These are phyloP conservation scores for Suhomyces prunicola DNA, from an alignment of 805 yeast species.

Conservation along the genomic window DNA sequence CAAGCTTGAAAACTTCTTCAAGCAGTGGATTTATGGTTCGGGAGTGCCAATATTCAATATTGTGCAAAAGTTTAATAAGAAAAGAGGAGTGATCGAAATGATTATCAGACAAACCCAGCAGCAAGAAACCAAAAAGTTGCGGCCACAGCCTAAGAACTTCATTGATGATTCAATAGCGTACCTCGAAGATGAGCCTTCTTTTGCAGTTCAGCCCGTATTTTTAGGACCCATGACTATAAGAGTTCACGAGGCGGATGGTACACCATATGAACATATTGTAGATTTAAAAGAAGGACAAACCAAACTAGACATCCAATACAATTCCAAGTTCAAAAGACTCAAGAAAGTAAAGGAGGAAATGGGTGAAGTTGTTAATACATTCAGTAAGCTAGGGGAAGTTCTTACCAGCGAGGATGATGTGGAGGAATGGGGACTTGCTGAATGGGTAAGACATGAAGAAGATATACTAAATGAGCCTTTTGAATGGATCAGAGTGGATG, in stretches of 20 bases:
- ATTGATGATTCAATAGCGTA: conserved; percentile 43
- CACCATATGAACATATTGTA: conserved; percentile 97
- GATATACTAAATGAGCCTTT: conserved; percentile 80
- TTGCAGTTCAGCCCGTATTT: conserved; percentile 52
- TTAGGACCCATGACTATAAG: conserved; percentile 96
- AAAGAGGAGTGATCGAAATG: conserved; percentile 91
- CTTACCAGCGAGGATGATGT: conserved; percentile 59
- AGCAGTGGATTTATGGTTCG: conserved; percentile 87
- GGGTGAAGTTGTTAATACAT: conserved; percentile 27
- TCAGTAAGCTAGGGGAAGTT: conserved; percentile 71
- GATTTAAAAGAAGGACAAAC: conserved; percentile 82
- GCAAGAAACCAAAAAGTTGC: conserved; percentile 46
- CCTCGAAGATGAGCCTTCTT: conserved; percentile 40
- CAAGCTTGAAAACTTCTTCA: conserved; percentile 76
- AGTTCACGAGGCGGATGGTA: conserved; percentile 97
- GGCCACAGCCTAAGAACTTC: conserved; percentile 40
- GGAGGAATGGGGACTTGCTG: conserved; percentile 68
- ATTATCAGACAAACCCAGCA: conserved; percentile 86
- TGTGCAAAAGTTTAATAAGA: conserved; percentile 89
- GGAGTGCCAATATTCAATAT: conserved; percentile 89
- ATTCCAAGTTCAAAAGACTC: conserved; percentile 84
- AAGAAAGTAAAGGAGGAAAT: conserved; percentile 57
- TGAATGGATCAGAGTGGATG: conserved; percentile 97
- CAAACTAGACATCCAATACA: conserved; percentile 89
- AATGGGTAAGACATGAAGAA: conserved; percentile 68